Evolutionary conservation across 108 stramenopile species (phyloP), one percentile per base, ranked within the genome.

Genomic region (Pseudonitzschia multiseries): DNA sequence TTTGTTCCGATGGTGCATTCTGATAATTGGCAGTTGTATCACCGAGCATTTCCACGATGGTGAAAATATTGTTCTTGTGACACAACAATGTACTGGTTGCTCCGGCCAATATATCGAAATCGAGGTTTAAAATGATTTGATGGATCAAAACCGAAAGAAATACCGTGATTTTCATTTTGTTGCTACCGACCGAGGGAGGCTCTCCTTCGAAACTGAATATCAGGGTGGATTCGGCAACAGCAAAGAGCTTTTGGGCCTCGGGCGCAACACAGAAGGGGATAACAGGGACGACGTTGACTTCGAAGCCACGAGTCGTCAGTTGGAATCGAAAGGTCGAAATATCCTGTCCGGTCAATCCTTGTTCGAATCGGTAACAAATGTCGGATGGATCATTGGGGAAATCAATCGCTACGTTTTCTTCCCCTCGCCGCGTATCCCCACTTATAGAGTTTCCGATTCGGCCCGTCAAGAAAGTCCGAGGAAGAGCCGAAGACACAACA

Each of bases 321-420:
- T 91, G 87, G 44, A 77, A 69, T 26, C 87, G 67, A 57, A 91
- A 91, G 5, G 81, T 87, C 26, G 84, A 84, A 70, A 71, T n/a
- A 0, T 57, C 33, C 20, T 40, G 8, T 14, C 61, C 61, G 14
- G 32, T 21, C n/a, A 41, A 33, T 33, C 61, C 61, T 33, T 62
- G 33, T 21, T 62, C 15, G 18, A 12, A 62, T 40, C 33, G 36
- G 59, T 84, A 88, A 9, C 84, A 84, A 28, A 89, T 74, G 74
- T 92, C 91, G 1, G 82, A 65, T 14, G 78, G 79, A 70, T 87
- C 88, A 36, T 92, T 89, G 17, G 91, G 91, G 62, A 88, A 92
- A 42, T 74, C 71, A 52, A 79, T 73, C 9, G 43, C 65, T 18
- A 26, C 67, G 14, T 72, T 78, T 41, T 51, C 66, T 20, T n/a